phyloP scores from a whole-genome alignment of 495 filamentous ascomycete species.

The Neurospora sp. region DNA sequence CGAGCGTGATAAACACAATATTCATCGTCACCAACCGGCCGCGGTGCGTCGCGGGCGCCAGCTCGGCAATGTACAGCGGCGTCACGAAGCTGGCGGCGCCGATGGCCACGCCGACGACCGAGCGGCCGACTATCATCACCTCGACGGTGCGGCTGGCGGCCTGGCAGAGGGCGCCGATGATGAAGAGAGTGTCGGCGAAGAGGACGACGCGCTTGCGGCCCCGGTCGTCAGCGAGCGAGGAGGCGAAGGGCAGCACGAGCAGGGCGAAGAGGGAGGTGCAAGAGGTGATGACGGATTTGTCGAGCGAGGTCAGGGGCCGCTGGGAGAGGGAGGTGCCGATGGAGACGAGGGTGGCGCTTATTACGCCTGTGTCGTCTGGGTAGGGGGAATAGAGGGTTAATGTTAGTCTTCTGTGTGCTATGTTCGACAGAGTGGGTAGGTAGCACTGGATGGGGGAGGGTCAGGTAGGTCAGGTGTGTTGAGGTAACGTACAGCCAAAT shows the following conservation, averaged over 20 bases:
- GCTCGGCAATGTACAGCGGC: constrained; percentile 78
- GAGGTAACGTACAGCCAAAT: constrained; percentile 69
- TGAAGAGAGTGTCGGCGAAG: constrained; percentile 70
- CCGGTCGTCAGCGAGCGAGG: constrained; percentile 60
- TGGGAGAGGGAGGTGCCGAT: constrained; percentile 64
- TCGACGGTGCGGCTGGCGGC: constrained; percentile 51
- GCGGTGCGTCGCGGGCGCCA: constrained; percentile 64
- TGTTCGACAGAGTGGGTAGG: neutral
- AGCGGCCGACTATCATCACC: constrained; percentile 69
- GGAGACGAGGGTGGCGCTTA: constrained; percentile 78
- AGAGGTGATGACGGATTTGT: constrained; percentile 79
- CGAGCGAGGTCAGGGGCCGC: constrained; percentile 55
- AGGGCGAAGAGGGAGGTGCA: constrained; percentile 74
- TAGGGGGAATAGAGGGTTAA: constrained; percentile 4
- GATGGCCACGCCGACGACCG: constrained; percentile 72
- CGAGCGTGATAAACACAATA: constrained; percentile 71
- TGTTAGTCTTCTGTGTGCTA: constrained; percentile 6
- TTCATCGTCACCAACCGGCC: constrained; percentile 71
- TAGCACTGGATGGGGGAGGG: neutral
- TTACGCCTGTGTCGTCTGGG: constrained; percentile 76
- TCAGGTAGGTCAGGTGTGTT: neutral
- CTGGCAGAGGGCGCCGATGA: constrained; percentile 63
- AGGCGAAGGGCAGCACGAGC: constrained; percentile 64
- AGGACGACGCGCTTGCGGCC: constrained; percentile 71
- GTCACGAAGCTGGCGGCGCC: constrained; percentile 75